Percentiles rank a stretch among this genome's conserved stretches.
Conservation (phyloP, 345 rosid species). For the Boechera retrofracta region DNA sequence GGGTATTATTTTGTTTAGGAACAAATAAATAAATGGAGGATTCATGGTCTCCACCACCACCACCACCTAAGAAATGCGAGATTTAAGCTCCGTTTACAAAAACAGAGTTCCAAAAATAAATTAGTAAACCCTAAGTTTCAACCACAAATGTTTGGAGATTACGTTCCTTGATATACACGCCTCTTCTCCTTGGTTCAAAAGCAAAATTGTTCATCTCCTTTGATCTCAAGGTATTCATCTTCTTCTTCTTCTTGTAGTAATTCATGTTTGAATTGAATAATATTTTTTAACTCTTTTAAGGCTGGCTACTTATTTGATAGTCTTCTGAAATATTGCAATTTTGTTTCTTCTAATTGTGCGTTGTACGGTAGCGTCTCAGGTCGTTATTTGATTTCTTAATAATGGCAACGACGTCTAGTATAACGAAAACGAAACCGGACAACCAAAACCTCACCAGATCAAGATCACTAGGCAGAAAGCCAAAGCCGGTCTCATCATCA, state of each 20-base stretch:
- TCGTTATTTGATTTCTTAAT: constrained; percentile 24
- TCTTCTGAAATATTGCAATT: background rate
- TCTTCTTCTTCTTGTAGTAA: constrained; percentile 4
- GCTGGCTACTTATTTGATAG: background rate
- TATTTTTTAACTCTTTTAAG: background rate
- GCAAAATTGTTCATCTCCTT: constrained; percentile 31
- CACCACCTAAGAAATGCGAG: constrained; percentile 42
- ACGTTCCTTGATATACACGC: constrained; percentile 47
- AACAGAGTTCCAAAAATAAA: constrained; percentile 40
- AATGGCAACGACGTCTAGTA: constrained; percentile 52
- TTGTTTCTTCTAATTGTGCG: background rate
- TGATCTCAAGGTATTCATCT: constrained; percentile 36
- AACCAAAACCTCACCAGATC: constrained; percentile 50
- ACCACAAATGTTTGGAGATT: constrained; percentile 38
- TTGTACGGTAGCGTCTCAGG: constrained; percentile 19
- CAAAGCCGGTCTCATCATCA: constrained; percentile 26
- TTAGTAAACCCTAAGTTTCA: constrained; percentile 38
- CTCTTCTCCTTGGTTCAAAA: constrained; percentile 31
- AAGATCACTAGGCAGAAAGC: constrained; percentile 42
- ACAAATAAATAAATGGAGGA: constrained; percentile 30
- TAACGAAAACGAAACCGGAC: constrained; percentile 35
- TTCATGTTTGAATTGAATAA: background rate
- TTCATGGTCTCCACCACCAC: constrained; percentile 40
- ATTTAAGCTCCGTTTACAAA: constrained; percentile 45
- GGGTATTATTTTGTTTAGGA: constrained; percentile 18